These are phyloP conservation scores for Talaromyces sp. DNA, from an alignment of 2,329 filamentous ascomycete species.

Conservation along the genomic window DNA sequence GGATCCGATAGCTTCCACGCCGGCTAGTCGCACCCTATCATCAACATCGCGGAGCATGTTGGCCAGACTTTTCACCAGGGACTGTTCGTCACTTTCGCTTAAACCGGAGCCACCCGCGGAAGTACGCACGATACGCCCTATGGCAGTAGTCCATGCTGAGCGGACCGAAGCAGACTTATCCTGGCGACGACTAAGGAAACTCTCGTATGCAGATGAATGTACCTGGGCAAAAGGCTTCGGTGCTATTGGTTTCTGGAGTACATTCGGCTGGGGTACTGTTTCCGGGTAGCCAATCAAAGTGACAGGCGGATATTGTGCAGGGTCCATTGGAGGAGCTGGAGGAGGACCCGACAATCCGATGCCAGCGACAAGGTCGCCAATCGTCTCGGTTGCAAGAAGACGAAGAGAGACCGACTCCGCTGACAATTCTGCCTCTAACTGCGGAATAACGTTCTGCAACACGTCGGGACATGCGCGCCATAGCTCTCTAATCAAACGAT, in stretches of 20 bases:
- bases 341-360: slow-evolving; percentile 89
- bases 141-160: slow-evolving; percentile 78
- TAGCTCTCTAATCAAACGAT: slow-evolving; percentile 82
- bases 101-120: slow-evolving; percentile 87
- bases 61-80: slow-evolving; percentile 68
- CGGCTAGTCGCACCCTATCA: slow-evolving; percentile 84
- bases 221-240: slow-evolving; percentile 86
- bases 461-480: slow-evolving; percentile 90
- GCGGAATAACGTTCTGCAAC: slow-evolving; percentile 87
- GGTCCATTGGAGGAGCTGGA: slow-evolving; percentile 67
- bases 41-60: slow-evolving; percentile 84
- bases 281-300: slow-evolving; percentile 46
- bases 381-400: slow-evolving; percentile 83
- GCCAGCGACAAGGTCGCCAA: slow-evolving; percentile 91
- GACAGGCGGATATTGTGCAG: slow-evolving; percentile 74
- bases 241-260: slow-evolving; percentile 77
- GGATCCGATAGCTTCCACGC: slow-evolving; percentile 76
- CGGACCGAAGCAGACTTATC: slow-evolving; percentile 83
- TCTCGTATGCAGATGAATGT: slow-evolving; percentile 73
- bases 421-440: slow-evolving; percentile 85
- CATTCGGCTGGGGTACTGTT: slow-evolving; percentile 52
- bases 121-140: slow-evolving; percentile 83
- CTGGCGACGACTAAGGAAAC: slow-evolving; percentile 77
- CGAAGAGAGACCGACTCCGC: slow-evolving; percentile 86
- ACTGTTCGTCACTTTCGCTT: slow-evolving; percentile 74